Conservation (phyloP, 768 basidiomycete genomes). For the Mrakia blollopis region DNA sequence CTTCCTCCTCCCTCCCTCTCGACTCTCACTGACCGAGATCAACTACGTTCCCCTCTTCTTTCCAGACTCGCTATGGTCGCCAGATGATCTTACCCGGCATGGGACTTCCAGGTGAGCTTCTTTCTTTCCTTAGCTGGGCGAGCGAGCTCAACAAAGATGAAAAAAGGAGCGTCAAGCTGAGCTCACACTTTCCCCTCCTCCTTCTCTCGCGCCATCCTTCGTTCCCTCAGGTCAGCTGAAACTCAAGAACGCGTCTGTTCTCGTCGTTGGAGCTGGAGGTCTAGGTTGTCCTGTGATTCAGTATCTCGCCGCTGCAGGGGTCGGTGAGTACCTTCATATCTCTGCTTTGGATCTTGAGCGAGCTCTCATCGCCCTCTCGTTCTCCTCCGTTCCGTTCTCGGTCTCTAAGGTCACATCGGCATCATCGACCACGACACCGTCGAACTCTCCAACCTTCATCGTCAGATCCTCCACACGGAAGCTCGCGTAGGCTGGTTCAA, state of each 20-base stretch:
- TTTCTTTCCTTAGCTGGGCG: not conserved
- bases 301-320: slow-evolving; percentile 85
- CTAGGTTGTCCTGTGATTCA: slow-evolving; percentile 93
- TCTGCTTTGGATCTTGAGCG: not conserved
- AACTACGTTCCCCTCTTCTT: not conserved
- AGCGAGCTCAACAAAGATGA: not conserved
- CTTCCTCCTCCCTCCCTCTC: no score
- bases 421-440: slow-evolving; percentile 86
- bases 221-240: slow-evolving; percentile 69
- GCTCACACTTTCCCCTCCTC: not conserved
- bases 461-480: slow-evolving; percentile 84
- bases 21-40: not conserved
- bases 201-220: not conserved
- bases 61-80: slow-evolving; percentile 71
- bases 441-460: slow-evolving; percentile 80
- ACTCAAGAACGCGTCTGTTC: slow-evolving; percentile 66
- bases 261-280: slow-evolving; percentile 90
- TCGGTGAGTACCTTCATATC: slow-evolving; percentile 57
- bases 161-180: not conserved
- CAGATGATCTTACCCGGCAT: slow-evolving; percentile 93
- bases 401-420: slow-evolving; percentile 62
- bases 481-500: slow-evolving; percentile 69
- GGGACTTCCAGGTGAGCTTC: slow-evolving; percentile 65
- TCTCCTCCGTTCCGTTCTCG: not conserved
- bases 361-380: not conserved